Evolutionary conservation across 176 grass and related monocot genomes (phyloP), one percentile per base, ranked within the genome.

Genomic region (Phragmites australis): DNA sequence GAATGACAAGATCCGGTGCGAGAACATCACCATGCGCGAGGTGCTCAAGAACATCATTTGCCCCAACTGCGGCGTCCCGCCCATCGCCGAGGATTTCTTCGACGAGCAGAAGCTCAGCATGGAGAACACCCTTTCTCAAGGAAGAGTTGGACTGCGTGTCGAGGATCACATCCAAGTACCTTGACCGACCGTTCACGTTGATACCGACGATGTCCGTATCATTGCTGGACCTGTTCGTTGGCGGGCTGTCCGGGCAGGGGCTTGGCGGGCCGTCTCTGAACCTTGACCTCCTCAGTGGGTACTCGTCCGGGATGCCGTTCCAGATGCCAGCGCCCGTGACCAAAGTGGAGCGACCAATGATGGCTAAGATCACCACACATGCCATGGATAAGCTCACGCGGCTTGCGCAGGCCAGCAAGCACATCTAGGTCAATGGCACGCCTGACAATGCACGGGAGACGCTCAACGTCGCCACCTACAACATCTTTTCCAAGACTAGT

Each of bases 1-100:
- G 87, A 99, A 99, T 55, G 97, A 99, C 87, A 96, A 96, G 87
- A 99, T 99, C 82, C 93, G 97, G 19, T 93, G 93, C 72, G 97
- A 99, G 82, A 99, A 96, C 76, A 93, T 99, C 72, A 87, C 92
- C 79, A 99, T 99, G 90, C 78, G 88, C 0, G 97, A 93, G 86
- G 93, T 93, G 22, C 87, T 99, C 21, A 93, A 90, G 86, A 99
- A 91, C 68, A 66, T 91, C 56, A 87, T 96, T 76, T 99, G 97
- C 84, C 97, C 97, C 64, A 82, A 45, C 81, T 99, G 97, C 56
- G 97, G 93, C 56, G 87, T 83, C 79, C 84, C 93, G 16, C 90
- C 97, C 25, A 62, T 89, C 65, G 71, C 75, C 17, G 96, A 99
- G 39, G 93, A 93, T 68, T 99, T 87, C 76, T 99, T 99, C 32